Evolutionary conservation across 2,329 filamentous ascomycete species (phyloP), one percentile per base, ranked within the genome.

Genomic region (Beauveria pseudobassiana): DNA sequence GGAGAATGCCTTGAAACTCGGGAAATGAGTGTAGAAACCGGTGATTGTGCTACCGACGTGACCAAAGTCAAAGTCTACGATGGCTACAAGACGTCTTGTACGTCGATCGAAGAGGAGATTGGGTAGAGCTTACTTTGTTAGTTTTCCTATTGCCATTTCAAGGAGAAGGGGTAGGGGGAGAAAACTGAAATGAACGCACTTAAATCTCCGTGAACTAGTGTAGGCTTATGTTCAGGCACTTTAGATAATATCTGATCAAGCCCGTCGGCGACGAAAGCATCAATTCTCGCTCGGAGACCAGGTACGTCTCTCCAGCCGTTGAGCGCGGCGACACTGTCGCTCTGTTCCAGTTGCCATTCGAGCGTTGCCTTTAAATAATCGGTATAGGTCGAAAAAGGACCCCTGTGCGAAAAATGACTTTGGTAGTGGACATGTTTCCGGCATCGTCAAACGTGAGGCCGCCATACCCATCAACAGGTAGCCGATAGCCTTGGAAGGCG

Each of bases 191-290:
- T 16, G 10, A 42, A 48, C 59, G 8, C 34, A 55, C 50, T 56
- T 18, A 56, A 42, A 59, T 62, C 61, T 5, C 61, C 61, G 43
- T 62, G 61, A 12, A 62, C 54, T 2, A 62, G 40, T 14, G 53
- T 52, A 12, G 42, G 46, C 10, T 50, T 46, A 5, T 59, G 20
- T 30, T 49, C 26, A 8, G 61, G 61, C 3, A 62, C 20, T 12
- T 20, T 28, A 2, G 48, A 34, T 26, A 62, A 14, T 16, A 59
- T 3, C 6, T 28, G 1, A 20, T 53, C 53, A 10, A 59, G 22
- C 1, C 53, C 48, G 16, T 26, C 28, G 26, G 46, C 22, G 24
- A 62, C 18, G 14, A 58, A 62, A 2, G 53, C 46, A 20, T 62
- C 54, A 28, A 62, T 59, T 10, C 61, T 24, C n/a, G 18, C 16